Evolutionary conservation across 2,329 filamentous ascomycete genomes (phyloP).

Genomic region (Dothistroma septosporum): DNA sequence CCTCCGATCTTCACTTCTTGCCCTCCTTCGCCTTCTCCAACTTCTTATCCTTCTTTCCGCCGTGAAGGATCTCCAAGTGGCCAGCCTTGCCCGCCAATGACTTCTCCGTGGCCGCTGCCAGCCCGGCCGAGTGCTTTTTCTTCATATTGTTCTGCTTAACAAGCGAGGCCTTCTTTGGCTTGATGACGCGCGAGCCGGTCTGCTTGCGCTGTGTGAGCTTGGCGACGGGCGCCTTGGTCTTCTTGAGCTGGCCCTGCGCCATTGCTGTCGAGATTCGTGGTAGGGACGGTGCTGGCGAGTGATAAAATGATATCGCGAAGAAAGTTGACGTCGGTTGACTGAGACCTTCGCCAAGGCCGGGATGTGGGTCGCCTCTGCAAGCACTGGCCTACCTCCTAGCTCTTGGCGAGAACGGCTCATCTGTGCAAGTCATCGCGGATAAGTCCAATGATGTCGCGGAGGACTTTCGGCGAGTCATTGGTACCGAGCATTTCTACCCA

Average conservation of each 20-base stretch:
- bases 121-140: conserved; percentile 61
- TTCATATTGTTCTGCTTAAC: conserved; percentile 60
- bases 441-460: conserved; percentile 57
- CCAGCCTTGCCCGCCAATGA: conserved; percentile 63
- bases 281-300: not conserved
- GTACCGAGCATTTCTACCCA: conserved; percentile 48
- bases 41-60: conserved; percentile 59
- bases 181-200: conserved; percentile 57
- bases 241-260: conserved; percentile 32
- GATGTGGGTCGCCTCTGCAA: not conserved
- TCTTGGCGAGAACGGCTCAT: conserved; percentile 26
- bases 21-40: conserved; percentile 20
- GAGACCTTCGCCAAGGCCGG: not conserved
- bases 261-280: conserved; percentile 14
- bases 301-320: not conserved
- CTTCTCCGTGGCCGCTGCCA: conserved; percentile 64
- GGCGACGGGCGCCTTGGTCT: conserved; percentile 27
- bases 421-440: conserved; percentile 54
- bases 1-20: conserved; percentile 3
- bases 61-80: conserved; percentile 64
- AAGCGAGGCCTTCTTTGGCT: conserved; percentile 61
- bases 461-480: conserved; percentile 69
- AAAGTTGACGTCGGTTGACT: not conserved
- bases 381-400: conserved; percentile 34
- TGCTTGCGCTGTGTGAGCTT: conserved; percentile 34